Evolutionary conservation across 768 basidiomycete genomes (phyloP).

Genomic region (Calvatia gigantea): DNA sequence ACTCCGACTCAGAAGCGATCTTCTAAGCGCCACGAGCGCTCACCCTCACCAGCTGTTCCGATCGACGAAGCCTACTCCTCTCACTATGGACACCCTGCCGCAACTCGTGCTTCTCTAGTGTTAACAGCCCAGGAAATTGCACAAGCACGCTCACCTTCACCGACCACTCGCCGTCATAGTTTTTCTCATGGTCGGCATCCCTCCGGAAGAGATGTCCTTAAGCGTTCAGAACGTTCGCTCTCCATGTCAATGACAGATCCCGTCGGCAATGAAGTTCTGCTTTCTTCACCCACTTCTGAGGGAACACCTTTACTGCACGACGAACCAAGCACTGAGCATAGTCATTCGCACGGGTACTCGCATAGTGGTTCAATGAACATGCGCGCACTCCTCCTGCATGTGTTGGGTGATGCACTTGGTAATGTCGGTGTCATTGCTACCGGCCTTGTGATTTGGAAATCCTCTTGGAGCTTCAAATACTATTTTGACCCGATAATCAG

Average conservation of each 20-base stretch:
- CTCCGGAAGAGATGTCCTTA: constrained; percentile 19
- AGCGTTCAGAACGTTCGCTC: background rate
- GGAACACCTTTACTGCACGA: constrained; percentile 13
- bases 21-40: constrained; percentile 22
- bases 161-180: constrained; percentile 24
- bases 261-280: constrained; percentile 1
- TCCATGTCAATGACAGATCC: constrained; percentile 3
- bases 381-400: constrained; percentile 92
- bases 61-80: constrained; percentile 48
- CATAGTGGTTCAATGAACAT: constrained; percentile 92
- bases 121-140: constrained; percentile 85
- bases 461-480: constrained; percentile 78
- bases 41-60: constrained; percentile 25
- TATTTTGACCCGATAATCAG: constrained; percentile 94
- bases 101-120: constrained; percentile 68
- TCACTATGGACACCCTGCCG: constrained; percentile 71
- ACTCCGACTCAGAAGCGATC: constrained; percentile 29
- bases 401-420: constrained; percentile 94
- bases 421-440: constrained; percentile 97
- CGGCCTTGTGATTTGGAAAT: constrained; percentile 92
- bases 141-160: constrained; percentile 46
- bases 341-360: constrained; percentile 31
- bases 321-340: background rate
- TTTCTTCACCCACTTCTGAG: background rate
- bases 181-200: constrained; percentile 23